These are phyloP conservation scores for Antitrichia curtipendula DNA, from an alignment of 225 moss, liverwort and hornwort genomes.

Conservation along the genomic window DNA sequence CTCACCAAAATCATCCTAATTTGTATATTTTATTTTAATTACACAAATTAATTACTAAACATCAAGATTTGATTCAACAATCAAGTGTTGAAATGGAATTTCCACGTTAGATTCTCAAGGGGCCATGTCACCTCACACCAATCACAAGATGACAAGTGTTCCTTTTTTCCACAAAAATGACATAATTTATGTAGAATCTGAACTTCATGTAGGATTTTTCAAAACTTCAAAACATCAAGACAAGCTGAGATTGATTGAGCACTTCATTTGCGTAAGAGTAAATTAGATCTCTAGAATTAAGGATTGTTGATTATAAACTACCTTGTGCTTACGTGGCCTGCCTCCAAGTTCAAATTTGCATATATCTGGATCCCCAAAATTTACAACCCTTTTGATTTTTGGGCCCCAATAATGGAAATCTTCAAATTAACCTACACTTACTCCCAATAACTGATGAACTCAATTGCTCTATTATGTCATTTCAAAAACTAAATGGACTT, in stretches of 20 bases:
- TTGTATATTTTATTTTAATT: too few species aligned
- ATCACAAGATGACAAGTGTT: neutral
- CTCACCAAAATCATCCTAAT: too few species aligned
- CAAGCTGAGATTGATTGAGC: neutral
- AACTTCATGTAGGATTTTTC: neutral
- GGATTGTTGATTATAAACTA: neutral
- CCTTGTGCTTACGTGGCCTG: neutral
- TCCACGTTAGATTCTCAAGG: fast-evolving
- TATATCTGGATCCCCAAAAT: neutral
- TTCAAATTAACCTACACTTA: neutral
- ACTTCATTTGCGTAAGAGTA: neutral
- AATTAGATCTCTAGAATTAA: neutral
- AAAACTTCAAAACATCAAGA: neutral
- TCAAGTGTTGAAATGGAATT: fast-evolving
- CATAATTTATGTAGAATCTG: neutral
- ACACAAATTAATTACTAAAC: fast-evolving
- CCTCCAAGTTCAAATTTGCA: neutral
- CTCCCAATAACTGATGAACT: neutral
- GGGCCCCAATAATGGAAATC: neutral
- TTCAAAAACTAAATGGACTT: neutral
- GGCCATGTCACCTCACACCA: neutral
- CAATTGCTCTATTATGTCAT: neutral
- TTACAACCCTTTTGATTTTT: neutral
- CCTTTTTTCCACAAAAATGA: neutral
- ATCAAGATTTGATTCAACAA: fast-evolving